Evolutionary conservation across 768 basidiomycete species (phyloP).

Genomic region (Suillus fuscotomentosus): DNA sequence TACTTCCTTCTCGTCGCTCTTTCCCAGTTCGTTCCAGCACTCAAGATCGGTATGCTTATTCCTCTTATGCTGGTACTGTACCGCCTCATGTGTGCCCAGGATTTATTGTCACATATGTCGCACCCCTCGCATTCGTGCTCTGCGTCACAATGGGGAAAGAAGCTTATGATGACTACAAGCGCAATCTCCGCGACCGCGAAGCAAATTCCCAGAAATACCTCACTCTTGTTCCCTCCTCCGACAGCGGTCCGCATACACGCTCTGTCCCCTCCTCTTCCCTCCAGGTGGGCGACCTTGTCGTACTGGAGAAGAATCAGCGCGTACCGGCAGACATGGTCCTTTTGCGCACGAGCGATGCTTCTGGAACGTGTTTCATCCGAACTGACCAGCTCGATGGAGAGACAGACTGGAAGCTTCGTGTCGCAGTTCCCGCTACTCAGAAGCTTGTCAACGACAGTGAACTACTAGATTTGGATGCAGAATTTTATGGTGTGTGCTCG

Average conservation of each 20-base stretch:
- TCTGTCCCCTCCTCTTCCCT: slow-evolving; percentile 86
- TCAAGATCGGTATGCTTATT: slow-evolving; percentile 78
- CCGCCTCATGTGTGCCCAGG: slow-evolving; percentile 44
- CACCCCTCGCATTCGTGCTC: slow-evolving; percentile 93
- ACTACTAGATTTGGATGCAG: slow-evolving; percentile 69
- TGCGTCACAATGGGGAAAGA: slow-evolving; percentile 98
- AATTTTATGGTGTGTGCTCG: slow-evolving; percentile 73
- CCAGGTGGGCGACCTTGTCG: slow-evolving; percentile 87
- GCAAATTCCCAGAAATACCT: slow-evolving; percentile 94
- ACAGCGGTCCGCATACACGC: slow-evolving; percentile 53
- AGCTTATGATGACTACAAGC: slow-evolving; percentile 97
- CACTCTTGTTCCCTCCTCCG: slow-evolving; percentile 59
- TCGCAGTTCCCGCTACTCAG: slow-evolving; percentile 85
- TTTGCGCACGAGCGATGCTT: slow-evolving; percentile 81
- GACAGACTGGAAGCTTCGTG: slow-evolving; percentile 97
- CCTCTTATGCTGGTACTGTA: neutral
- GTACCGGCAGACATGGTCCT: slow-evolving; percentile 94
- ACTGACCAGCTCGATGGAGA: slow-evolving; percentile 99
- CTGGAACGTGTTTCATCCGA: slow-evolving; percentile 95
- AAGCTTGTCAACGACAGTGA: slow-evolving; percentile 56
- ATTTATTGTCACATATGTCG: slow-evolving; percentile 93
- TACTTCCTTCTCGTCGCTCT: slow-evolving; percentile 97
- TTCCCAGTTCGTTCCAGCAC: slow-evolving; percentile 92
- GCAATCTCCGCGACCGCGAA: slow-evolving; percentile 86
- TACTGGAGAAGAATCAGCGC: slow-evolving; percentile 94